Evolutionary conservation across 2,329 filamentous ascomycete genomes (phyloP), one percentile per base, ranked within the genome.

Genomic region (Nemania sp.): DNA sequence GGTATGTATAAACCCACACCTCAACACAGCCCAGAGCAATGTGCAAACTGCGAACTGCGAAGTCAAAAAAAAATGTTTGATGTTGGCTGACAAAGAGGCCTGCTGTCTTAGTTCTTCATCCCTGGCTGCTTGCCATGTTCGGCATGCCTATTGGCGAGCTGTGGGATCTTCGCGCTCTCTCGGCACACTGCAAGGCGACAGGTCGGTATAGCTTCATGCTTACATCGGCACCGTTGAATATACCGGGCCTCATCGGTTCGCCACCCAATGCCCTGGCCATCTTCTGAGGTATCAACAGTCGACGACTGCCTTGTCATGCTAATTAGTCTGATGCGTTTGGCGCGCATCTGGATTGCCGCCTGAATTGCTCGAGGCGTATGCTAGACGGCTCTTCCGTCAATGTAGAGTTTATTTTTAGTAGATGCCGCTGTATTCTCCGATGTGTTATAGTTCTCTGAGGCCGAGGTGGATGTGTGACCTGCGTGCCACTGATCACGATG

Each of bases 161-260:
- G 47, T 78, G 79, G 72, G 78, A 83, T 63, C 68, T 87, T 5
- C 77, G 81, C 56, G 77, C 70, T 36, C 69, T 86, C 37, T 75
- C 80, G 0, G 71, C 71, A 33, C 75, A 80, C 42, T 84, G 83
- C 64, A 76, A 76, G 65, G 73, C 75, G 65, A 74, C 76, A 48
- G 70, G 73, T 12, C 73, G 78, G 26, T 87, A 82, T 71, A 79
- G 75, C 5, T 88, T 88, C 64, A 78, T 88, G 70, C 75, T 88
- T 20, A 81, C 80, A 0, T 85, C 81, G 56, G 75, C 75, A 12
- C 83, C 84, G 0, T 69, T 84, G 28, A 86, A 86, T 64, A 77
- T 82, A 39, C 77, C 78, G 5, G 79, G 82, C 2, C 65, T 79
- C 1, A 68, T 81, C 2, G 75, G 71, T 2, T 79, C 74, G 23